Base-by-base conservation (phyloP, 2,329 filamentous ascomycete species). In the Penicillium sp. region DNA sequence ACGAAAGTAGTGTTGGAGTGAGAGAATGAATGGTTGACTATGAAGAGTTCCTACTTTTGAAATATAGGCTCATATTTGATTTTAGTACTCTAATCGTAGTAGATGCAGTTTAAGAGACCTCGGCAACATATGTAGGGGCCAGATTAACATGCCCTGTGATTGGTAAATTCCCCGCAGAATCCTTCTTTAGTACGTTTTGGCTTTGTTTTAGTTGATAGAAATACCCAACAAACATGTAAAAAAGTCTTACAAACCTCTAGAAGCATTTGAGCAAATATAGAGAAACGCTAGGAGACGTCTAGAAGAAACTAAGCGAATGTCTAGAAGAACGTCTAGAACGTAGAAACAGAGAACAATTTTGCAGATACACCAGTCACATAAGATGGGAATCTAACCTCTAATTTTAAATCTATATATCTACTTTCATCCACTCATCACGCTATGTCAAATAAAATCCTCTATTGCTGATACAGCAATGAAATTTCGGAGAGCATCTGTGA, bases 371-470 rank as follows among this genome's bases (percentile, higher is more conserved):
- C 3, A 23, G 20, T 23, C 20, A 23, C 4, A 23, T 23, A 46
- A 46, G 41, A 32, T 49, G 46, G 47, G 40, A 49, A 49, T 59
- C 43, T 54, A 52, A 47, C 56, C 39, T 54, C 50, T 52, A 56
- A 56, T 61, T 64, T 65, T 60, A 65, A 63, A 55, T 60, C 53
- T 56, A 56, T 55, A 44, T 47, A 18, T n/a, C 10, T 38, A 42
- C 27, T 40, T 39, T 37, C 46, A 33, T 23, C 20, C 20, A 18
- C 15, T 18, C 15, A 18, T 18, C 15, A 18, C 49, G 44, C 46
- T 54, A 47, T 54, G 20, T 48, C 29, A 42, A 40, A 42, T 37
- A 45, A 23, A 23, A 56, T 43, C 52, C 43, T 54, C 53, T 53
- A 58, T 55, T 56, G 53, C 59, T 60, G 56, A 57, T 57, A 63